Conservation (phyloP, 352 stramenopile genomes). For the Hyaloperonospora arabidopsidis region DNA sequence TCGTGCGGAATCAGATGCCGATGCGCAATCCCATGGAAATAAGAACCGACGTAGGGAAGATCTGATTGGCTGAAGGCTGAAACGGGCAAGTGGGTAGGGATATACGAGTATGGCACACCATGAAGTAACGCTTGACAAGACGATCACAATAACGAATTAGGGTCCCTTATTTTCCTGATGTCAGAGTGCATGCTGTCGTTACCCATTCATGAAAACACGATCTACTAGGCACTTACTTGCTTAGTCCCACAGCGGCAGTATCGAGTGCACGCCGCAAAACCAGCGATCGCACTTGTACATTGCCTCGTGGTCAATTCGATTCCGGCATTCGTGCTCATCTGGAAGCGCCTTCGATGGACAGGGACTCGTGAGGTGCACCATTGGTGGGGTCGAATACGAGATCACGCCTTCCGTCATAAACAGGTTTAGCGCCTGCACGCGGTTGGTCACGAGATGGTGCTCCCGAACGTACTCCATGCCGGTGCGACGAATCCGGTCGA, state of each 20-base stretch:
- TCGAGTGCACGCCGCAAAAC: conserved; percentile 56
- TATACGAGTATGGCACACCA: too few species aligned
- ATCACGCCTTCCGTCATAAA: conserved; percentile 48
- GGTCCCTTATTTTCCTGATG: too few species aligned
- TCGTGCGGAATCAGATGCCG: conserved; percentile 10
- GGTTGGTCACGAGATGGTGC: conserved; percentile 51
- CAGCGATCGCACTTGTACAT: conserved; percentile 69
- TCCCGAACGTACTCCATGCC: conserved; percentile 54
- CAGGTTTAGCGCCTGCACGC: conserved; percentile 44
- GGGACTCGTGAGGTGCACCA: conserved; percentile 31
- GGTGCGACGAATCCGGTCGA: conserved; percentile 50
- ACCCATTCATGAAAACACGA: too few species aligned
- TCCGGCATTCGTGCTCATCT: conserved; percentile 36
- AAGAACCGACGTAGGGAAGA: too few species aligned
- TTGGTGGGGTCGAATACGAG: conserved; percentile 38
- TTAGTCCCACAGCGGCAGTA: conserved; percentile 25
- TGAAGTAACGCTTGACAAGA: too few species aligned
- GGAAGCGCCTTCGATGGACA: conserved; percentile 55
- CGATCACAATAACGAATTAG: too few species aligned
- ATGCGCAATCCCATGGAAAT: not conserved
- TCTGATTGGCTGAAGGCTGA: not conserved
- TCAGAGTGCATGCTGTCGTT: too few species aligned
- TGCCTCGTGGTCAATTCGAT: conserved; percentile 40
- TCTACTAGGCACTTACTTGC: too few species aligned
- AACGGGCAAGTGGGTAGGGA: too few species aligned